Evolutionary conservation across 768 basidiomycete species (phyloP).

Genomic region (Mycena belliarum): DNA sequence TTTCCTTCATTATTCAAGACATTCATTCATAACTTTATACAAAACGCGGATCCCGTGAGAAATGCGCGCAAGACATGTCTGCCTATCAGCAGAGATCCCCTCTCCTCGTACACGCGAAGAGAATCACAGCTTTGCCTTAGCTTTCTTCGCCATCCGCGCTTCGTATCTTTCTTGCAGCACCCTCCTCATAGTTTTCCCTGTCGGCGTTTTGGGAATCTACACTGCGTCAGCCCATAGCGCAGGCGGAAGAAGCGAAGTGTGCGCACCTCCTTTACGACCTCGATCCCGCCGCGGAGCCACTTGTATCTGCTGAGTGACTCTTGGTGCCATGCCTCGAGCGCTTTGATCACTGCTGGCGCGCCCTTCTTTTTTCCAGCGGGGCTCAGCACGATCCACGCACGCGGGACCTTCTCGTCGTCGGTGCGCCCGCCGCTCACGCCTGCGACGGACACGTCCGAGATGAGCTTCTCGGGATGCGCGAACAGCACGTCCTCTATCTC

Average conservation of each 20-base stretch:
- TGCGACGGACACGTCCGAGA: constrained; percentile 68
- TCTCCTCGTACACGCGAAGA: too few species aligned
- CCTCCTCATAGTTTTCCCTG: constrained; percentile 70
- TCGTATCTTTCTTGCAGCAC: constrained; percentile 63
- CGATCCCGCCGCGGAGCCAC: constrained; percentile 74
- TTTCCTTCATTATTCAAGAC: neutral
- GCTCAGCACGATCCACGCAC: constrained; percentile 78
- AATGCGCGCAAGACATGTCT: neutral
- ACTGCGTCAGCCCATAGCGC: neutral
- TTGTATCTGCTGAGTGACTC: constrained; percentile 72
- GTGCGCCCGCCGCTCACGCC: constrained; percentile 75
- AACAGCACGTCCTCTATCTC: constrained; percentile 74
- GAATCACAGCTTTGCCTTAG: constrained; percentile 28
- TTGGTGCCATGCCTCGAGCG: constrained; percentile 61
- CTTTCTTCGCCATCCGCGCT: constrained; percentile 13
- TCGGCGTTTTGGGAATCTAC: constrained; percentile 74
- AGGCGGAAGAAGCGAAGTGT: constrained; percentile 3
- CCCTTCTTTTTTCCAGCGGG: constrained; percentile 52
- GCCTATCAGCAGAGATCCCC: too few species aligned
- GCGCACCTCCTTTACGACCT: constrained; percentile 58
- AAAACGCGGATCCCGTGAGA: neutral
- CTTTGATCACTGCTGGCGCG: constrained; percentile 37
- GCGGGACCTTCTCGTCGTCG: constrained; percentile 70
- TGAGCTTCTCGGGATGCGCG: constrained; percentile 58
- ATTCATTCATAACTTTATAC: neutral